Base-by-base conservation (phyloP, 352 stramenopile genomes). In the Halophytophthora polymorphica region DNA sequence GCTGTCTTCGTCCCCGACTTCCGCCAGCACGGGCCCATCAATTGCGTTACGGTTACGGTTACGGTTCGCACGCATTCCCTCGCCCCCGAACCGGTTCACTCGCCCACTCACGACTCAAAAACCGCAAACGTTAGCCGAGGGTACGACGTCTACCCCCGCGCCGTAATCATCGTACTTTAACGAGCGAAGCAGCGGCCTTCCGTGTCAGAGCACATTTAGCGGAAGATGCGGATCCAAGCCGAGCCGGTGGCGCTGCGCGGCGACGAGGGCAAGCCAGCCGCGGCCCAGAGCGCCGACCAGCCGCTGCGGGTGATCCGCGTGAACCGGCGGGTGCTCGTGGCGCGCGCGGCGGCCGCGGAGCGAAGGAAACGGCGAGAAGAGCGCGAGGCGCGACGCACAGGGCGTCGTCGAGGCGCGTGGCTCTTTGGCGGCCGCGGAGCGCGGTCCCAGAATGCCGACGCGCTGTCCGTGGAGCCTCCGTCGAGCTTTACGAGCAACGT, bases 401-500 rank as follows among this genome's bases (percentile, higher is more conserved):
- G 52, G 28, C 63, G 50, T 19, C 61, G 50, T 17, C 23, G 50
- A 13, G 49, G 50, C 17, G 56, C 45, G 42, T 71, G 63, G 63
- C 47, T 74, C 17, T 60, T 67, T 7, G 50, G 46, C 15, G 50
- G 54, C 21, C 2, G n/a, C 11, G 11, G 7, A 12, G 56, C 57
- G 29, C 45, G 53, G 29, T 43, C 44, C 7, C 43, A 17, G 14
- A 51, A 60, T 18, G 58, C 60, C 29, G 40, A 40, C 4, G 25
- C 25, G 25, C 25, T 31, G 25, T 31, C 25, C 1, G 39, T 69
- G 45, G 60, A 69, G 48, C 54, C 54, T 14, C 50, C 28, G 12
- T 71, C 63, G 34, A n/a, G 45, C 22, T 89, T 91, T 41, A 63
- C 64, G 10, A 71, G 50, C 50, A 93, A 95, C 47, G 63, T 85